Base-by-base conservation (phyloP, 768 basidiomycete species). In the Mycena leptocephala region DNA sequence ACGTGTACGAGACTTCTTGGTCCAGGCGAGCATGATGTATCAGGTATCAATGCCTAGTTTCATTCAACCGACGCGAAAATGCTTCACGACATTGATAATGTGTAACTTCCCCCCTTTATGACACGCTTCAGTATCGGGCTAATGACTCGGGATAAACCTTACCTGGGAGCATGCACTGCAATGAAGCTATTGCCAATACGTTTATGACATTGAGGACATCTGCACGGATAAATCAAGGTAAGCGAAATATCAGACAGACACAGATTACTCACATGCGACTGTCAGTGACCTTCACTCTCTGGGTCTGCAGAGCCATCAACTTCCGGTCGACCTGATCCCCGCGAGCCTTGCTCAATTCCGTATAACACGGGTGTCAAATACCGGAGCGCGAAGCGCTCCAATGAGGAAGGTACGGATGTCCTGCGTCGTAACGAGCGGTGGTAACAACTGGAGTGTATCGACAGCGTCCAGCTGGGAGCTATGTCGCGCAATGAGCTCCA, bases 141-240 rank as follows among this genome's bases (percentile, higher is more conserved):
- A 4, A 70, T 16, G n/a, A 55, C 46, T 5, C 55, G 13, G 28
- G 53, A 77, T 71, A 73, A 35, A 70, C 79, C 93, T 81, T 79
- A 95, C 96, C 92, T 90, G 48, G 97, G 97, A 10, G 94, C 88
- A 88, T 99, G 97, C 2, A 98, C 95, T 0, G 97, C 96, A 79
- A 99, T 97, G 39, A 97, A 97, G 75, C 96, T 97, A 78, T 93
- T 94, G 7, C 97, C 97, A 28, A 99, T 86, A 20, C 97, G 92
- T 80, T 99, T 99, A 82, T 97, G 95, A 81, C 98, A 99, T 83
- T 97, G 95, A 1, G 97, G 97, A 79, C 97, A 99, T 85, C 97
- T 98, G 18, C 43, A 77, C 20, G 75, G 69, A 72, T 26, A 24
- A 70, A 53, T 48, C 59, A 76, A 24, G 16, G 61, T 61, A 69